These are phyloP conservation scores for Nicotiana benthamiana DNA, from an alignment of 257 asterid species.

Conservation along the genomic window DNA sequence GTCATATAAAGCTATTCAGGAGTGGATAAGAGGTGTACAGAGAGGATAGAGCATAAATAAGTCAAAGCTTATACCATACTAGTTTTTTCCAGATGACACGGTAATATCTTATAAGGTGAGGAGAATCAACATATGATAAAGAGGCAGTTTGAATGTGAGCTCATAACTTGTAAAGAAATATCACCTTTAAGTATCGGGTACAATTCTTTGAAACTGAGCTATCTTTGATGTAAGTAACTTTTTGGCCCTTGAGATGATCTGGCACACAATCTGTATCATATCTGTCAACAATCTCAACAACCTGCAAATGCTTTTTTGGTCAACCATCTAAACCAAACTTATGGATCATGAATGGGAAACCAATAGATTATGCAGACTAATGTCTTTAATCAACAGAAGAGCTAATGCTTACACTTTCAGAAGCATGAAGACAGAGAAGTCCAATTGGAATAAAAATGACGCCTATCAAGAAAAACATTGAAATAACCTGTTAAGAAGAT, in stretches of 20 bases:
- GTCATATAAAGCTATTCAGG: not conserved
- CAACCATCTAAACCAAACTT: conserved; percentile 6
- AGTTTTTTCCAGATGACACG: not conserved
- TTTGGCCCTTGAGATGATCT: conserved; percentile 35
- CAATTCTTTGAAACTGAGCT: conserved; percentile 57
- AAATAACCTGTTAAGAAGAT: conserved; percentile 46
- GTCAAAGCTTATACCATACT: no score
- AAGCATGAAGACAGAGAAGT: conserved; percentile 52
- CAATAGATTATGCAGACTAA: not conserved
- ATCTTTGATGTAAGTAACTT: conserved; percentile 50
- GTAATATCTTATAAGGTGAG: not conserved
- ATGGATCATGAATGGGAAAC: not conserved
- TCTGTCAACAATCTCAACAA: conserved; percentile 59
- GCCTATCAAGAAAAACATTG: conserved; percentile 51
- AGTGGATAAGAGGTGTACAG: no score
- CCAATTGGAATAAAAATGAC: conserved; percentile 57
- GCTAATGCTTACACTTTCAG: conserved; percentile 43
- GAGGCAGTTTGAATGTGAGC: not conserved
- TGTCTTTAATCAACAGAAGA: not conserved
- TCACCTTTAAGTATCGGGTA: conserved; percentile 48
- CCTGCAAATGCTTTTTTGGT: conserved; percentile 29
- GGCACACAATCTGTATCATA: conserved; percentile 70
- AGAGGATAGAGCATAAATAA: no score
- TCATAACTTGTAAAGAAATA: not conserved
- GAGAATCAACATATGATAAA: not conserved